These are phyloP conservation scores for Xylariaceae sp. DNA, from an alignment of 2,329 filamentous ascomycete species.

Conservation along the genomic window DNA sequence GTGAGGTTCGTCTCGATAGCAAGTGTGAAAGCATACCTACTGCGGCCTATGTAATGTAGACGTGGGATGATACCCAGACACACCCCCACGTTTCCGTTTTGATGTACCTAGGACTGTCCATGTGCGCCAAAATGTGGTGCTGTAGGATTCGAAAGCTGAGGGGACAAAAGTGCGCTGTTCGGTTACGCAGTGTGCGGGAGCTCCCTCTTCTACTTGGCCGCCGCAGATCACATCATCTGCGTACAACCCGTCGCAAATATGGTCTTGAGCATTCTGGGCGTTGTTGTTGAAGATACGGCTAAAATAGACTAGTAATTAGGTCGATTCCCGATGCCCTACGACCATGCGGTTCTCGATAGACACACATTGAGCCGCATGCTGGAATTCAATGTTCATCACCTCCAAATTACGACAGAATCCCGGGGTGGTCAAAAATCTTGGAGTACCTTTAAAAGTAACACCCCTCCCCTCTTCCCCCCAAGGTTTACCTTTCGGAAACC, in stretches of 20 bases:
- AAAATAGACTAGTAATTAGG: background rate
- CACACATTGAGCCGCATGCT: too few species aligned
- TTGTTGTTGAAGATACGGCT: background rate
- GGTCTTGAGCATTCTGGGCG: background rate
- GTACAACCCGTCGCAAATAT: too few species aligned
- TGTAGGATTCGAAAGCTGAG: slow-evolving; percentile 26
- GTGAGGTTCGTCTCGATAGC: slow-evolving; percentile 20
- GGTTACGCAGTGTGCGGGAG: slow-evolving; percentile 24
- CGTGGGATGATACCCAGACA: slow-evolving; percentile 17
- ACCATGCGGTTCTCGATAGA: too few species aligned
- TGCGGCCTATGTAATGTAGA: background rate
- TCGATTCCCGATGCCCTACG: background rate
- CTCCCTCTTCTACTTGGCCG: slow-evolving; percentile 20
- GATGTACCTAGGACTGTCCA: slow-evolving; percentile 9
- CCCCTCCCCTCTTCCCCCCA: background rate
- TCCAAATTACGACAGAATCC: background rate
- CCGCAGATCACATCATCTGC: background rate
- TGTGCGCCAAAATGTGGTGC: slow-evolving; percentile 7
- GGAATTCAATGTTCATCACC: background rate
- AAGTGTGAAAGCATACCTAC: too few species aligned
- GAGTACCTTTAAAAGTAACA: background rate
- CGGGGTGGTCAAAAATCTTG: background rate
- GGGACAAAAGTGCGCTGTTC: slow-evolving; percentile 9
- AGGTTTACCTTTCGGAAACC: slow-evolving; percentile 3
- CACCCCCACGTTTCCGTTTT: slow-evolving; percentile 13